A percentile compares a stretch with the other conserved stretches of the same genome.
phyloP scores from a whole-genome alignment of 306 rosid species.

The Acmispon strigosus region DNA sequence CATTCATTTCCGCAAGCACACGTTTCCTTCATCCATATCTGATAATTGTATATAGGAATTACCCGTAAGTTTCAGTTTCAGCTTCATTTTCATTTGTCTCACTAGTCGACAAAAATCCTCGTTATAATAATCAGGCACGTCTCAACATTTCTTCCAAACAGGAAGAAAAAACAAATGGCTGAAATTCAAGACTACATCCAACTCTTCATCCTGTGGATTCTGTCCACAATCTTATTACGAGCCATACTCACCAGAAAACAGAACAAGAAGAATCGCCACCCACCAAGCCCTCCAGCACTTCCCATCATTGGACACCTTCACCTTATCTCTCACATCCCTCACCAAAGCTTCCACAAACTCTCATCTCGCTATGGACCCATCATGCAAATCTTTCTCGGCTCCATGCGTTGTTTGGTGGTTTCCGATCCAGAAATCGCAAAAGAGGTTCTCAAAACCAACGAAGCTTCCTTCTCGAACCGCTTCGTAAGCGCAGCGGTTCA shows the following conservation, averaged over 20 bases:
- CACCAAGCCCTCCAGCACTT: conserved; percentile 37
- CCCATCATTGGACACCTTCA: conserved; percentile 48
- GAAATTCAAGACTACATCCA: background rate
- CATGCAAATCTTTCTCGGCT: conserved; percentile 39
- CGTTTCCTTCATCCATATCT: no score
- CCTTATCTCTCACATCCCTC: conserved; percentile 27
- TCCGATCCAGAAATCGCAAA: conserved; percentile 35
- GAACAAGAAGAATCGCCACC: background rate
- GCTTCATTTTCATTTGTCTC: no score
- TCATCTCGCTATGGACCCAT: conserved; percentile 41
- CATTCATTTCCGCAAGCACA: no score
- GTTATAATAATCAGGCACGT: no score
- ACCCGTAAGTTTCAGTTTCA: no score
- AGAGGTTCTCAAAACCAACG: conserved; percentile 42
- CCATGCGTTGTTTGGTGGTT: conserved; percentile 31
- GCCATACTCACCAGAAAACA: conserved; percentile 9
- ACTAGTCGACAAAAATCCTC: no score
- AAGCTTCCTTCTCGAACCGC: conserved; percentile 36
- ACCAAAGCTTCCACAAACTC: conserved; percentile 34
- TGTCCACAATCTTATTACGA: conserved; percentile 7
- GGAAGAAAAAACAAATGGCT: background rate
- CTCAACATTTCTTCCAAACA: no score
- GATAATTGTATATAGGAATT: no score
- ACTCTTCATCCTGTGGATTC: conserved; percentile 10
- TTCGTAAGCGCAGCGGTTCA: background rate